Base-by-base conservation (phyloP, 2,329 filamentous ascomycete species). In the Westerdykella sp. region DNA sequence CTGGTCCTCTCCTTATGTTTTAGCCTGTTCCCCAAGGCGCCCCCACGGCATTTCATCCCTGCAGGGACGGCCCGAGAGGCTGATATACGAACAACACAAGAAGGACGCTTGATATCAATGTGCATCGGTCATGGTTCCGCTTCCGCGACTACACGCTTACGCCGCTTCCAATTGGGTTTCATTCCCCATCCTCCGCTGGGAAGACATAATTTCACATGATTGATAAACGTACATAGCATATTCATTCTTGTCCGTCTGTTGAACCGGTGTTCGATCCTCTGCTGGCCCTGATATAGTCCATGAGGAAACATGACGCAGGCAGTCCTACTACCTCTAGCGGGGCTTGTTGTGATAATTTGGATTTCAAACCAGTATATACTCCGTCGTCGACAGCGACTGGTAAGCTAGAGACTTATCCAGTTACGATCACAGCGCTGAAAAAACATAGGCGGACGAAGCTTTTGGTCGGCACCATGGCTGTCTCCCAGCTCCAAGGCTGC, bases 401-500 rank as follows among this genome's bases (percentile, higher is more conserved):
- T 47, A 44, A 13, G 44, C 15, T 12, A 28, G 7, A 10, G 25
- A 28, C 4, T 3, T 37, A 28, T 11, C 15, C n/a, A 25, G 7
- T 15, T n/a, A n/a, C 16, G 13, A 12, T 23, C 16, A 25, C 11
- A 2, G 9, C 18, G 18, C 34, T 25, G 34, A 40, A 18, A 35
- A 35, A 6, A 30, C 14, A 4, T 23, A 52, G 49, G 41, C 30
- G 41, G 49, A 52, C 28, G 12, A 53, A 39, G 49, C 41, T n/a
- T 43, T 54, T 32, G 38, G 39, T 12, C 14, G 42, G 14, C 44
- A 40, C 14, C 40, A 51, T 46, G 50, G 46, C 23, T 55, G 51
- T 34, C 47, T 41, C 34, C 47, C 48, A 21, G 47, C 57, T 12
- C 56, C 51, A 18, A 42, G 53, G 28, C 44, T 55, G 12, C 40